Percentiles rank a stretch among this genome's conserved stretches.
phyloP scores from a whole-genome alignment of 225 moss, liverwort and hornwort species.

The Sphagnum contortum region DNA sequence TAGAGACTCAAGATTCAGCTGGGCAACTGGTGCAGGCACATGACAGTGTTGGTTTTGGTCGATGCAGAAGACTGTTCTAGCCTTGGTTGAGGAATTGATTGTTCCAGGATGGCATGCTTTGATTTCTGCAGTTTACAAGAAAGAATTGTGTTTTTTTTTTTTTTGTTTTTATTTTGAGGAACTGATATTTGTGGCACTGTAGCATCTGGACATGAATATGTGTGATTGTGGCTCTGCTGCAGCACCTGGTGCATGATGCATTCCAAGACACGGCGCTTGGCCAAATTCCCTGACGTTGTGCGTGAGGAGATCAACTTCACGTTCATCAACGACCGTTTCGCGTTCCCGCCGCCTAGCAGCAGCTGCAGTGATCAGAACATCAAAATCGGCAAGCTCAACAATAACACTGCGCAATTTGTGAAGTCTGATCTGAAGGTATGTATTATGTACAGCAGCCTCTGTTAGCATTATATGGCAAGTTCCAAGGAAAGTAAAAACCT shows the following conservation, averaged over 20 bases:
- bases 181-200: not conserved
- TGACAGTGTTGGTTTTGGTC: not conserved
- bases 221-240: not conserved
- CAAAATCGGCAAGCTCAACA: slow-evolving; percentile 35
- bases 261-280: slow-evolving; percentile 42
- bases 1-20: not conserved
- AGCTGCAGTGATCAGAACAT: slow-evolving; percentile 11
- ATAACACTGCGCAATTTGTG: slow-evolving; percentile 13
- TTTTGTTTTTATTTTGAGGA: not conserved
- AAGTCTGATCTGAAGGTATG: slow-evolving; percentile 39
- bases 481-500: no score
- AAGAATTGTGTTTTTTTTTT: not conserved
- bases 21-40: no score
- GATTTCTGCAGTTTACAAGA: not conserved
- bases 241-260: slow-evolving; percentile 94
- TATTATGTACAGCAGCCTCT: not conserved
- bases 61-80: not conserved
- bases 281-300: slow-evolving; percentile 61
- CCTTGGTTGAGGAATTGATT: not conserved
- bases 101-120: not conserved
- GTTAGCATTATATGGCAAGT: no score
- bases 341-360: slow-evolving; percentile 12
- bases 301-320: slow-evolving; percentile 48
- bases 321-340: slow-evolving; percentile 17
- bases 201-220: not conserved